Conservation (phyloP, 2,329 filamentous ascomycete genomes). For the Davidsoniella virescens region DNA sequence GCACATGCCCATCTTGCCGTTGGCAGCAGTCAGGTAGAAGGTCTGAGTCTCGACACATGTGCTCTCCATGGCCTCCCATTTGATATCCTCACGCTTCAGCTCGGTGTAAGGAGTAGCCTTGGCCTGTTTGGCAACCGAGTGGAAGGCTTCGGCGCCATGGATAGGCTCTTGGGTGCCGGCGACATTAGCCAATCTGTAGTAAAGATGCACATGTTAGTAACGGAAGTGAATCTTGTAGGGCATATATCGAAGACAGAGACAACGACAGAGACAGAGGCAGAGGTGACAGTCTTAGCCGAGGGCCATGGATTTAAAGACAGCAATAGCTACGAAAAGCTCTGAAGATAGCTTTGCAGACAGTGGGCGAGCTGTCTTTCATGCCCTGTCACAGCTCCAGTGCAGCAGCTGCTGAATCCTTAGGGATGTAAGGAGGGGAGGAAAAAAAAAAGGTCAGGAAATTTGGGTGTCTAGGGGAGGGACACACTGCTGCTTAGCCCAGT, state of each 20-base stretch:
- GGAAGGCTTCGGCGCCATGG: conserved; percentile 79
- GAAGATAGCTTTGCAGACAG: background rate
- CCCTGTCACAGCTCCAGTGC: conserved; percentile 3
- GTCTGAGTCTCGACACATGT: conserved; percentile 90
- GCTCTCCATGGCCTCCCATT: conserved; percentile 66
- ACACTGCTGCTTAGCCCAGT: conserved; percentile 87
- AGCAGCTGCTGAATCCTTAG: conserved; percentile 16
- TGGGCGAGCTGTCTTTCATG: background rate
- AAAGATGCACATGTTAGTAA: conserved; percentile 4
- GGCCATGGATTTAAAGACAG: background rate
- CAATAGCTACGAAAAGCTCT: background rate
- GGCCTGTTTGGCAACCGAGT: conserved; percentile 67
- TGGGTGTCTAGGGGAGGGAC: conserved; percentile 20
- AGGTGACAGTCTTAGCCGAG: too few species aligned
- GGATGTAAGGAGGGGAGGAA: conserved; percentile 10
- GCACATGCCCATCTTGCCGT: conserved; percentile 57
- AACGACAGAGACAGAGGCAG: background rate
- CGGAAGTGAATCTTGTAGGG: background rate
- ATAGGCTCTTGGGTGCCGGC: conserved; percentile 93
- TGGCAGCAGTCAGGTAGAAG: conserved; percentile 77
- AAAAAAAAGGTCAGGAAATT: background rate
- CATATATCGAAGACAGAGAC: background rate
- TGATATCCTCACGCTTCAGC: conserved; percentile 58
- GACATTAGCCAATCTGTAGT: conserved; percentile 51
- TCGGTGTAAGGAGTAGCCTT: conserved; percentile 67